Base-by-base conservation (phyloP, 1,284 basidiomycete species). In the Mycena citricolor region DNA sequence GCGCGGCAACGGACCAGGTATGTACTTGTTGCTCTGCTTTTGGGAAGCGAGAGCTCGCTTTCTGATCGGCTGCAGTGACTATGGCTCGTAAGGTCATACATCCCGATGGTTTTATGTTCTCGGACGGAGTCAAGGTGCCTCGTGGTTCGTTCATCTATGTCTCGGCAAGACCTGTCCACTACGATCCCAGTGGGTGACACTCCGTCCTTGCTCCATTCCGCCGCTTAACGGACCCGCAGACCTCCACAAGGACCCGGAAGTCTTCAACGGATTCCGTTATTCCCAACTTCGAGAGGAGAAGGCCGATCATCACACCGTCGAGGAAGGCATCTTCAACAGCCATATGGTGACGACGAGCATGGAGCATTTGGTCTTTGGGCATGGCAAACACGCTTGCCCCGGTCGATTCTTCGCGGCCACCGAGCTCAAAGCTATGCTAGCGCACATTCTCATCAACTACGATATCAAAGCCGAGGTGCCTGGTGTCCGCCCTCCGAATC, bases 391-490 rank as follows among this genome's bases (percentile, higher is more conserved):
- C 30, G 45, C 44, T 4, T 47, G 40, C 39, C 40, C 37, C 24
- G 45, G 41, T 16, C 36, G 28, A 2, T 32, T 31, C 29, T 45
- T 31, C 16, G 36, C 37, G 11, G 32, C 29, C 12, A 22, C 57
- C 39, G 66, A 68, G 47, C 55, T 73, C 20, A 75, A 75, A 54
- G 49, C 61, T 2, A 64, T 73, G 58, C 44, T 74, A 24, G 69
- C 66, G 4, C 59, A 70, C 47, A 48, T 70, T 16, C 37, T 73
- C 7, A n/a, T 65, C 17, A 63, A 62, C 32, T 74, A 73, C 48
- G 71, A 73, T 49, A 44, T 75, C 32, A 42, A 36, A 14, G 25
- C 39, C 3, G 42, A 44, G 20, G n/a, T 17, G 26, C 31, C 32
- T 3, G 43, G 36, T 2, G 21, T 31, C 5, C 2, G 14, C 17